A percentile compares a stretch with the other conserved stretches of the same genome.
Conservation (phyloP, 495 filamentous ascomycete genomes). For the Neurospora discreta region DNA sequence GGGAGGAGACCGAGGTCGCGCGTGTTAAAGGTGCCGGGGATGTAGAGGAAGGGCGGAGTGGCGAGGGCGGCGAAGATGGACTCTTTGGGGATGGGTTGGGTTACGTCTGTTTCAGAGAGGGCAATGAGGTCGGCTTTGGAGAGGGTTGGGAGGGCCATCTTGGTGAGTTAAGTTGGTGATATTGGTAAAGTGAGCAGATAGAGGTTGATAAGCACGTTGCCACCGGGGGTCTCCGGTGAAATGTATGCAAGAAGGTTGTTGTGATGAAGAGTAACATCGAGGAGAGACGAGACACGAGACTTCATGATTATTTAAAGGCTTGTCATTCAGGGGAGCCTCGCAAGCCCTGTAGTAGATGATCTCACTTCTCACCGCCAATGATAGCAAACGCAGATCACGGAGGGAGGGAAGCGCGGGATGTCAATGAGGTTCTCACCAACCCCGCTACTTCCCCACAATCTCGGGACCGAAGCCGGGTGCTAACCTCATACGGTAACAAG, state of each 20-base stretch:
- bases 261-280: neutral
- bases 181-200: neutral
- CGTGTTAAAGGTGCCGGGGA: conserved; percentile 43
- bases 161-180: neutral
- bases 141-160: conserved; percentile 14
- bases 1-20: conserved; percentile 42
- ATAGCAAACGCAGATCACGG: neutral
- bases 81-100: conserved; percentile 16
- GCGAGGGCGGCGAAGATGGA: conserved; percentile 23
- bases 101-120: conserved; percentile 29
- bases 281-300: neutral
- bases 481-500: neutral
- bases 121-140: conserved; percentile 20
- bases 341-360: too few species aligned
- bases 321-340: neutral
- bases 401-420: neutral
- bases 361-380: neutral
- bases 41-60: conserved; percentile 40
- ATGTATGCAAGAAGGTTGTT: neutral
- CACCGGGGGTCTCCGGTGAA: neutral
- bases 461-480: neutral
- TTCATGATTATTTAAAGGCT: neutral
- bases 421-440: neutral
- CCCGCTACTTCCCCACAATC: neutral
- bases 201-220: neutral